These are phyloP conservation scores for Colletotrichum sp. DNA, from an alignment of 2,329 filamentous ascomycete species.

Conservation along the genomic window DNA sequence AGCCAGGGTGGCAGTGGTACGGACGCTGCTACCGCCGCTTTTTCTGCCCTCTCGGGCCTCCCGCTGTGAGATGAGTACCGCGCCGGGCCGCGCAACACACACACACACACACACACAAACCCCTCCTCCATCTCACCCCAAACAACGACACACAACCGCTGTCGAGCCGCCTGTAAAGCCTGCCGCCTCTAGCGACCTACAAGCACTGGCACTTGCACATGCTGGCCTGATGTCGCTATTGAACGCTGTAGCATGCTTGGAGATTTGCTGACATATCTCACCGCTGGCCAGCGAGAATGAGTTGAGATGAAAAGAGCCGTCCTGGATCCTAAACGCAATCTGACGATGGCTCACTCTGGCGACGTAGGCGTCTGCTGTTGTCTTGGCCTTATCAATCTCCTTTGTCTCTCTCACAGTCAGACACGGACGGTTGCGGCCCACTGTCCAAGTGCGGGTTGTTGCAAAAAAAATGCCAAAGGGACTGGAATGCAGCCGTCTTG, in stretches of 20 bases:
- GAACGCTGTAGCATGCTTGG: not conserved
- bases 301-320: constrained; percentile 6
- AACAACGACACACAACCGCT: not conserved
- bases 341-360: not conserved
- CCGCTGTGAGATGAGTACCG: not conserved
- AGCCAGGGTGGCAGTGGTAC: not conserved
- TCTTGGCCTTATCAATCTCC: constrained; percentile 11
- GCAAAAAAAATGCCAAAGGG: not conserved
- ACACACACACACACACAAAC: not conserved
- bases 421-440: constrained; percentile 2
- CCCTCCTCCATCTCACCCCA: not conserved
- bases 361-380: not conserved
- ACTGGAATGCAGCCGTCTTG: constrained; percentile 1
- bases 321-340: constrained; percentile 8
- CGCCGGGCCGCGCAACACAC: constrained; percentile 4
- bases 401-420: constrained; percentile 12
- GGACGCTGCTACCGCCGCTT: not conserved
- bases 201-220: not conserved
- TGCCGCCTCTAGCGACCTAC: not conserved
- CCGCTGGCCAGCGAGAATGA: constrained; percentile 1
- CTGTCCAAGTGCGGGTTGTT: not conserved
- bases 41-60: not conserved
- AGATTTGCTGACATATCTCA: not conserved
- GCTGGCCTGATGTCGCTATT: not conserved
- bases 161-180: not conserved